Percentiles rank a stretch among this genome's conserved stretches.
Evolutionary conservation across 2,329 filamentous ascomycete species (phyloP).

Genomic region (Colletotrichum magnum): DNA sequence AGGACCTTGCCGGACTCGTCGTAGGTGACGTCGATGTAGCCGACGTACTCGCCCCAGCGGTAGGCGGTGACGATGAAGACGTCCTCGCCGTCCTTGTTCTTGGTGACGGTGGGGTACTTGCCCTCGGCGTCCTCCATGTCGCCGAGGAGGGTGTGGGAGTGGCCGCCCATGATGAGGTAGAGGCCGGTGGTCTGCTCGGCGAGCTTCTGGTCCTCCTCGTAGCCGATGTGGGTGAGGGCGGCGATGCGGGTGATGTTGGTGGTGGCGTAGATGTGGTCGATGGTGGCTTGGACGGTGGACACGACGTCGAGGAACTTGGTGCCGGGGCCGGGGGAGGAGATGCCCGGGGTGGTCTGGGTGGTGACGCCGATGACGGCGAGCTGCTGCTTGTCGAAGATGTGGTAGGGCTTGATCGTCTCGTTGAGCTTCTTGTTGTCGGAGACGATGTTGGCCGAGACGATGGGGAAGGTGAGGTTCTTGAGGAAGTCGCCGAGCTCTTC

Average conservation of each 20-base stretch:
- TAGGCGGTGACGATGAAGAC: constrained; percentile 79
- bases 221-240: constrained; percentile 77
- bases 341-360: constrained; percentile 70
- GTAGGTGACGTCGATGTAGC: constrained; percentile 77
- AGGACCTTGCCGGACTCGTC: constrained; percentile 72
- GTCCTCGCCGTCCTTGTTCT: constrained; percentile 74
- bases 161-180: constrained; percentile 78
- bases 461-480: constrained; percentile 74
- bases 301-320: constrained; percentile 73
- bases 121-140: constrained; percentile 71
- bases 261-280: constrained; percentile 72
- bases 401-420: constrained; percentile 75
- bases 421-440: constrained; percentile 73
- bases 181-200: constrained; percentile 72
- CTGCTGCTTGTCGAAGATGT: constrained; percentile 73
- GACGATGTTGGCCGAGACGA: constrained; percentile 74
- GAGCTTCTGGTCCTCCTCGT: constrained; percentile 73
- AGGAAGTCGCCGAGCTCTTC: constrained; percentile 74
- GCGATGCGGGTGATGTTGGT: constrained; percentile 76
- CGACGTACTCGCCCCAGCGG: constrained; percentile 78
- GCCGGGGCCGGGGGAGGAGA: constrained; percentile 69
- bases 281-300: constrained; percentile 70
- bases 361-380: constrained; percentile 76
- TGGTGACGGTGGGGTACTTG: constrained; percentile 74
- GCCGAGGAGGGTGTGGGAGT: constrained; percentile 73